Base-by-base conservation (phyloP, 176 grass and related monocot genomes). In the Stipa capillata region DNA sequence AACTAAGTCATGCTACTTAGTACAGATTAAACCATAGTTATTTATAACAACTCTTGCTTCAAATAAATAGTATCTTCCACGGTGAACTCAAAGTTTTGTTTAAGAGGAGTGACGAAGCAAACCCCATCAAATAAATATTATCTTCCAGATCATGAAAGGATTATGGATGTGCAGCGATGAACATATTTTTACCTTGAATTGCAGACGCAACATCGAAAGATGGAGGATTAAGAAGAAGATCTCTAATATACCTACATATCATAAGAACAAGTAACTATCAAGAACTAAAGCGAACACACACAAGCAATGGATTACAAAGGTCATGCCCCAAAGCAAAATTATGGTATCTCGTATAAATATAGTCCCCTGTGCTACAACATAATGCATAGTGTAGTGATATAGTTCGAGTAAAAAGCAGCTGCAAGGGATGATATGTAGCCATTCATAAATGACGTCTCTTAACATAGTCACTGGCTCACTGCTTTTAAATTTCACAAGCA, bases 151-250 rank as follows among this genome's bases (percentile, higher is more conserved):
- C 68, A 74, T 40, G 47, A 56, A 67, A 32, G 3, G 34, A 56
- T 24, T 67, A 59, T 64, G 55, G n/a, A 43, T 74, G 24, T 74
- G 24, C 13, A 67, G 53, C 34, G 56, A 56, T 63, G 49, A 78
- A 48, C 35, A 50, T 33, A 64, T 24, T 50, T 76, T 76, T 93
- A 91, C 95, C 89, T 88, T 97, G 95, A 85, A 97, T 86, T 20
- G 87, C 80, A 77, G 83, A 90, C 6, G 89, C 89, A 81, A 92
- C 83, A 71, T 90, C 89, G 56, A 92, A 94, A 72, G 79, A 81
- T 70, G 91, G 94, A 87, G 94, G 94, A 69, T 89, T 94, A 84
- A 97, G 88, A 71, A 97, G 89, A 82, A 97, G 94, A 92, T 97
- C 94, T 87, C 94, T 88, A 82, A 94, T 86, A 67, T 94, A 97